Evolutionary conservation across 192 early-diverging fungal species (phyloP).

Genomic region (Entrophospora sp.): DNA sequence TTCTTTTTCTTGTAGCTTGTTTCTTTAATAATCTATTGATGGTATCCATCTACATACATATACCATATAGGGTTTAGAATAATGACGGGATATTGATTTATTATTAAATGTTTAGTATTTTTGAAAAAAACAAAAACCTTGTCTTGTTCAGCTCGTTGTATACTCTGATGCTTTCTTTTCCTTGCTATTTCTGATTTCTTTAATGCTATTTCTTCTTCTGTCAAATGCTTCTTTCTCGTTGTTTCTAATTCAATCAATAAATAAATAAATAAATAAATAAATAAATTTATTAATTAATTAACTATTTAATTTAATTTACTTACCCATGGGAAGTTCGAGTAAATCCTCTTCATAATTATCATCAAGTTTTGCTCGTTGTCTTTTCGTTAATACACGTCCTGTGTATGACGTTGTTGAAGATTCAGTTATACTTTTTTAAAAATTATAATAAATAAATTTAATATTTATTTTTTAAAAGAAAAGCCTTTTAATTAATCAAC

Average conservation of each 20-base stretch:
- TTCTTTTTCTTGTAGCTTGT: conserved; percentile 61
- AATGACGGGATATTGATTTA: not conserved
- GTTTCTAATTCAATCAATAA: conserved; percentile 40
- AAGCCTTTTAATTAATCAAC: not conserved
- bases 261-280: no score
- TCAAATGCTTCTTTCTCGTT: conserved; percentile 51
- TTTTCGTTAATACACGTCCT: conserved; percentile 50
- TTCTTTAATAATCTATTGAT: conserved; percentile 77
- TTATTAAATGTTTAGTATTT: not conserved
- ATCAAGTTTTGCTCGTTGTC: conserved; percentile 61
- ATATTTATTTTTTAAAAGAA: not conserved
- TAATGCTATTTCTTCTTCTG: conserved; percentile 62
- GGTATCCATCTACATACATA: conserved; percentile 51
- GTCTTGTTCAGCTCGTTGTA: conserved; percentile 68
- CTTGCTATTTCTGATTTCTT: conserved; percentile 66
- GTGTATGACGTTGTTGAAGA: conserved; percentile 24
- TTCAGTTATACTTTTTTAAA: conserved; percentile 22
- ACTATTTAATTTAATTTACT: not conserved
- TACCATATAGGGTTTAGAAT: not conserved
- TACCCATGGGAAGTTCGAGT: conserved; percentile 60
- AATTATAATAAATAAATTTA: not conserved
- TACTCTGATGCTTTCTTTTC: conserved; percentile 68
- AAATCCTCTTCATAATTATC: conserved; percentile 49
- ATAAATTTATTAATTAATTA: no score
- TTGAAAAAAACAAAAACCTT: no score